Conservation (phyloP, 805 yeast species). For the Jamesozyma spencerorum region DNA sequence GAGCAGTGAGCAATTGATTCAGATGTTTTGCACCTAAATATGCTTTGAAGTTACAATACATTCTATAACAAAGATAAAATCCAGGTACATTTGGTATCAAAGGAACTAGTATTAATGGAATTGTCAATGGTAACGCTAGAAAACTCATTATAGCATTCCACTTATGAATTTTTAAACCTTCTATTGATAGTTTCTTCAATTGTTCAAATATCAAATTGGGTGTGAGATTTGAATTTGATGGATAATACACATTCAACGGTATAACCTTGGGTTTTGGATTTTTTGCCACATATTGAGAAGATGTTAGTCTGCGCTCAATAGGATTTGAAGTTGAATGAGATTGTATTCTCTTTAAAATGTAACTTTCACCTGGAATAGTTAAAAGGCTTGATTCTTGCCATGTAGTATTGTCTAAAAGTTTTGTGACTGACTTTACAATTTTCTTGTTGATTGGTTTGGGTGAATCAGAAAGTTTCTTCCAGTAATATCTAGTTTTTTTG, state of each 20-base stretch:
- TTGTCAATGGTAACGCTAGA: constrained; percentile 60
- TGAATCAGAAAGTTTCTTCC: constrained; percentile 55
- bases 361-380: constrained; percentile 61
- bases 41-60: constrained; percentile 80
- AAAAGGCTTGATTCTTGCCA: constrained; percentile 72
- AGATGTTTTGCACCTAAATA: constrained; percentile 64
- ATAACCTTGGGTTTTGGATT: constrained; percentile 8
- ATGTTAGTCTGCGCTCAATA: constrained; percentile 11
- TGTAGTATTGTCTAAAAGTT: constrained; percentile 53
- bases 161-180: constrained; percentile 44
- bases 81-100: constrained; percentile 91
- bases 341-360: constrained; percentile 34
- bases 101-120: constrained; percentile 76
- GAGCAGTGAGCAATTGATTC: constrained; percentile 40
- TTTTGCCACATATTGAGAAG: constrained; percentile 11
- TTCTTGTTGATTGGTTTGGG: constrained; percentile 46
- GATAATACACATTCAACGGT: constrained; percentile 44
- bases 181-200: constrained; percentile 34
- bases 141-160: constrained; percentile 46
- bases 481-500: constrained; percentile 43
- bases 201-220: constrained; percentile 29
- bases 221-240: constrained; percentile 30
- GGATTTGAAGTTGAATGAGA: constrained; percentile 7
- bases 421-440: constrained; percentile 45
- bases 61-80: constrained; percentile 69